Evolutionary conservation across 2,329 filamentous ascomycete genomes (phyloP).

Genomic region (Aspergillus pseudotamarii): DNA sequence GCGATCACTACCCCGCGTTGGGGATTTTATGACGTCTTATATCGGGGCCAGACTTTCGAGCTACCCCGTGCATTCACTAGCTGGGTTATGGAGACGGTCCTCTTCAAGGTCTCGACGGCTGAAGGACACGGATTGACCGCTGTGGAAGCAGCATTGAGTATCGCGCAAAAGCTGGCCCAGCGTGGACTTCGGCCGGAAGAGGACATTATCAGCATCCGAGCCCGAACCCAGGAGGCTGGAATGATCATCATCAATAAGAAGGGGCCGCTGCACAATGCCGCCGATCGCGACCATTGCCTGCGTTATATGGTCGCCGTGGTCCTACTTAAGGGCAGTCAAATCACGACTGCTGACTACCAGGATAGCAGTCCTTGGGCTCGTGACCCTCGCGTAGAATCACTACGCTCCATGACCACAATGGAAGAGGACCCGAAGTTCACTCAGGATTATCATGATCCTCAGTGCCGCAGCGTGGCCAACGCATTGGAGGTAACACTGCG

Average conservation of each 20-base stretch:
- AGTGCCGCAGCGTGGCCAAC: slow-evolving; percentile 29
- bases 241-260: slow-evolving; percentile 38
- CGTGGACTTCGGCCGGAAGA: slow-evolving; percentile 16
- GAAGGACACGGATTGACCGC: slow-evolving; percentile 41
- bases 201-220: slow-evolving; percentile 27
- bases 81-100: slow-evolving; percentile 27
- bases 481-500: slow-evolving; percentile 31
- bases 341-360: slow-evolving; percentile 30
- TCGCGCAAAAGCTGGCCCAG: slow-evolving; percentile 13
- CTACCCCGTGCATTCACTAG: slow-evolving; percentile 22
- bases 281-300: slow-evolving; percentile 42
- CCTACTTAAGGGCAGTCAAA: slow-evolving; percentile 33
- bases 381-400: slow-evolving; percentile 18
- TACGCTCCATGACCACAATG: slow-evolving; percentile 32
- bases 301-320: slow-evolving; percentile 38
- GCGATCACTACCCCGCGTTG: slow-evolving; percentile 36
- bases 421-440: slow-evolving; percentile 31
- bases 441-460: slow-evolving; percentile 31
- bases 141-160: slow-evolving; percentile 34
- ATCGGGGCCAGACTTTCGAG: slow-evolving; percentile 22
- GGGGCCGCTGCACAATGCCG: slow-evolving; percentile 28
- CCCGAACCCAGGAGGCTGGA: slow-evolving; percentile 35
- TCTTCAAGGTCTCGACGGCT: slow-evolving; percentile 30
- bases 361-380: slow-evolving; percentile 30
- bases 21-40: slow-evolving; percentile 39